Evolutionary conservation across 1,284 basidiomycete genomes (phyloP).

Genomic region (Ustilago loliicola): DNA sequence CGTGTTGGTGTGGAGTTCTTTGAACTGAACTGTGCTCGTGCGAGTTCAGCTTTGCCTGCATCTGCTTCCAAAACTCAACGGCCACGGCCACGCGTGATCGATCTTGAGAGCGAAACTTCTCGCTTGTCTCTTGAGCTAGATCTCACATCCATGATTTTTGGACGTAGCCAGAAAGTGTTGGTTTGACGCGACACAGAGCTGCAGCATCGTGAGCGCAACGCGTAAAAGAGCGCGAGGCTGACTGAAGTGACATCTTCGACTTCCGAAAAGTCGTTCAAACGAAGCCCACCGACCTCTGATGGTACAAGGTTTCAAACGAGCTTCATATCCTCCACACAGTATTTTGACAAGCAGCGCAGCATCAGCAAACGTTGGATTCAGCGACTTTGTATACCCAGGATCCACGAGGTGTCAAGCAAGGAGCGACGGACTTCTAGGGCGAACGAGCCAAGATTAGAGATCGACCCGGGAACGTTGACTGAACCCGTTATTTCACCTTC

Average conservation of each 20-base stretch:
- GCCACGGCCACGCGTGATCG: conserved; percentile 36
- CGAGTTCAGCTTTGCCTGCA: conserved; percentile 9
- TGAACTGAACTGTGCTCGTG: conserved; percentile 15
- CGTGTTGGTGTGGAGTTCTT: conserved; percentile 46
- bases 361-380: not conserved
- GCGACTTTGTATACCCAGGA: not conserved
- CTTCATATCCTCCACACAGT: not conserved
- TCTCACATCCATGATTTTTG: conserved; percentile 17
- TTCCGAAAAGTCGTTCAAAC: conserved; percentile 6
- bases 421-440: not conserved
- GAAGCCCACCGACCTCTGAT: not conserved
- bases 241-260: conserved; percentile 10
- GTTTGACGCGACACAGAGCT: conserved; percentile 23
- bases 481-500: not conserved
- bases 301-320: not conserved
- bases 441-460: not conserved
- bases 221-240: conserved; percentile 35
- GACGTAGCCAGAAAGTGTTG: conserved; percentile 23
- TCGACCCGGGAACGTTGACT: not conserved
- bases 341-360: not conserved
- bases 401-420: no score
- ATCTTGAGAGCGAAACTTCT: not conserved
- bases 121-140: not conserved
- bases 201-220: conserved; percentile 18
- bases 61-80: not conserved